Evolutionary conservation across 331 rosid species (phyloP).

Genomic region (Quercus lobata): DNA sequence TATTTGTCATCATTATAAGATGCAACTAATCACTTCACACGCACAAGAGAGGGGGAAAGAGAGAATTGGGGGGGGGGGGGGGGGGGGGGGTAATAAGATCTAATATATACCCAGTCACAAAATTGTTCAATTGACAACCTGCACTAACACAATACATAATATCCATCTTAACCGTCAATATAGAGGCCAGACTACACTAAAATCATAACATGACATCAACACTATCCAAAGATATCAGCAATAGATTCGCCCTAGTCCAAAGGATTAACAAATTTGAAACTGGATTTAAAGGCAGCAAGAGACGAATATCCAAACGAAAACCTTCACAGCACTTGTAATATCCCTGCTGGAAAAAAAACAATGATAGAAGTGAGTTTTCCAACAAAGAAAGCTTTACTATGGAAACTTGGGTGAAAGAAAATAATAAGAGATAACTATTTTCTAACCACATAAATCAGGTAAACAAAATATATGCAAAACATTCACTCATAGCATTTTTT

Average conservation of each 20-base stretch:
- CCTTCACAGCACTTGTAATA: not conserved
- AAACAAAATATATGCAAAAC: not conserved
- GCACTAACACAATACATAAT: not conserved
- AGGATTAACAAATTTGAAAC: not conserved
- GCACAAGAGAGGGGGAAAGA: not conserved
- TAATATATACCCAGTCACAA: not conserved
- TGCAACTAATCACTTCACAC: not conserved
- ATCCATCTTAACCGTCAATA: not conserved
- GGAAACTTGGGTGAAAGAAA: not conserved
- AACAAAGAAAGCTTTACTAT: not conserved
- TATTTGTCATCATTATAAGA: not conserved
- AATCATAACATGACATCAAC: not conserved
- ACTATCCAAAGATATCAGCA: not conserved
- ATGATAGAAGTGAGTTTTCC: not conserved
- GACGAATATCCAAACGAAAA: not conserved
- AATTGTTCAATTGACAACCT: not conserved
- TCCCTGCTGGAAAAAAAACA: not conserved
- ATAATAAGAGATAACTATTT: not conserved
- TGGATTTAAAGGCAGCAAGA: not conserved
- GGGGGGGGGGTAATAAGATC: not conserved
- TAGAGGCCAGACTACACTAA: not conserved
- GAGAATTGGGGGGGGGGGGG: not conserved
- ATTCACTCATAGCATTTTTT: not conserved
- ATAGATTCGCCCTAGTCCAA: not conserved
- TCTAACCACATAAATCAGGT: not conserved